A percentile compares a stretch with the other conserved stretches of the same genome.
Conservation (phyloP, 2,329 filamentous ascomycete genomes). For the Penicillium griseofulvum region DNA sequence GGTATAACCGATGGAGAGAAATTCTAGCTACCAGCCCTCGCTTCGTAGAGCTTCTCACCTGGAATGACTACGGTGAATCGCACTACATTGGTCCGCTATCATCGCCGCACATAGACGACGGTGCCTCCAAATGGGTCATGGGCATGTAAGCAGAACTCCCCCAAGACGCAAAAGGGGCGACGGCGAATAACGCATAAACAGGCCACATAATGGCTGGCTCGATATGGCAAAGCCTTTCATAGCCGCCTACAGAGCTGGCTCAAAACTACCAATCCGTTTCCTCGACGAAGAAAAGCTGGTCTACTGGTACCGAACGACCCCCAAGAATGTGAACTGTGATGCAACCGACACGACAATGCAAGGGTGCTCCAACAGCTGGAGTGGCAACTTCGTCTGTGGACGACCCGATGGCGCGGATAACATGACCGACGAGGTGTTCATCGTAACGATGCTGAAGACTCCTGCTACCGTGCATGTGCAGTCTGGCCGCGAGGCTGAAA, state of each 20-base stretch:
- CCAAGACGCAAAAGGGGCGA: background rate
- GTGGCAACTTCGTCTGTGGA: slow-evolving; percentile 54
- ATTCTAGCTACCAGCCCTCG: slow-evolving; percentile 47
- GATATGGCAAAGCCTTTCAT: slow-evolving; percentile 56
- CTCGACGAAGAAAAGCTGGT: slow-evolving; percentile 51
- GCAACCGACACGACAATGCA: slow-evolving; percentile 51
- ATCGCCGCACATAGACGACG: slow-evolving; percentile 39
- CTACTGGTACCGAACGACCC: slow-evolving; percentile 57
- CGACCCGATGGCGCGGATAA: slow-evolving; percentile 52
- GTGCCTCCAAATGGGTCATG: slow-evolving; percentile 49
- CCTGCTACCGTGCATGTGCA: slow-evolving; percentile 47
- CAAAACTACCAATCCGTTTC: slow-evolving; percentile 32
- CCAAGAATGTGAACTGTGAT: slow-evolving; percentile 49
- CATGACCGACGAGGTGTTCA: slow-evolving; percentile 52
- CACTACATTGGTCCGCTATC: slow-evolving; percentile 54
- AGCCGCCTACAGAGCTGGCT: slow-evolving; percentile 52
- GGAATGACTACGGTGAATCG: slow-evolving; percentile 48
- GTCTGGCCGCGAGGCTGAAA: slow-evolving; percentile 46
- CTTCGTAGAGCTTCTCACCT: slow-evolving; percentile 26
- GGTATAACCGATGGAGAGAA: slow-evolving; percentile 44
- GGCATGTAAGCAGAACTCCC: slow-evolving; percentile 41
- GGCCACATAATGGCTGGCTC: slow-evolving; percentile 54
- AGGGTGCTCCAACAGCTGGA: slow-evolving; percentile 45
- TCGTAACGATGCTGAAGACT: slow-evolving; percentile 50
- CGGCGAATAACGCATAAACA: slow-evolving; percentile 10